These are phyloP conservation scores for Lichtheimia ramosa DNA, from an alignment of 371 early-diverging fungal species.

Conservation along the genomic window DNA sequence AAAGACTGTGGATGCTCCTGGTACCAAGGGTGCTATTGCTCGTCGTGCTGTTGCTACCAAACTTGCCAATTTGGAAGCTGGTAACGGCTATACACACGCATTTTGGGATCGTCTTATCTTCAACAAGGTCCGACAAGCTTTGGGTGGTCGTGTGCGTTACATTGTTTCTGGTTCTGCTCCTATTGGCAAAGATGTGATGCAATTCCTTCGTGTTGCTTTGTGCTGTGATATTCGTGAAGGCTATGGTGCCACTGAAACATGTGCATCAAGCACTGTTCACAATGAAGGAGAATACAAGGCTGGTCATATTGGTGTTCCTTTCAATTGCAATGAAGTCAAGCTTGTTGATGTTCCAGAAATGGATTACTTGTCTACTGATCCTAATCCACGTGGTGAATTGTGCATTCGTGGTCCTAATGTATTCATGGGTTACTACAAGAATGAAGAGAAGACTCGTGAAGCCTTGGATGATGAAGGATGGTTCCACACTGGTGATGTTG, in stretches of 20 bases:
- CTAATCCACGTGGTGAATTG: conserved; percentile 92
- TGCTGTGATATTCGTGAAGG: conserved; percentile 69
- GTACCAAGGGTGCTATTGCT: conserved; percentile 66
- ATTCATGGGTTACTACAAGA: conserved; percentile 85
- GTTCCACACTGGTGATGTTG: conserved; percentile 94
- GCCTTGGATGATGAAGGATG: conserved; percentile 86
- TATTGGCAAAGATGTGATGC: conserved; percentile 78
- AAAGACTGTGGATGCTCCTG: conserved; percentile 70
- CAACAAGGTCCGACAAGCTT: conserved; percentile 75
- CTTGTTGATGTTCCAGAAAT: conserved; percentile 91
- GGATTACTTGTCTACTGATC: conserved; percentile 77
- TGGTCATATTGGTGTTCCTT: conserved; percentile 78
- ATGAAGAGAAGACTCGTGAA: conserved; percentile 80
- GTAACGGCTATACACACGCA: conserved; percentile 63
- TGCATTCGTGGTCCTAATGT: conserved; percentile 83
- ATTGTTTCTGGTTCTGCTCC: conserved; percentile 94
- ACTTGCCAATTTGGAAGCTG: conserved; percentile 54
- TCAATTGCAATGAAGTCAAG: conserved; percentile 72
- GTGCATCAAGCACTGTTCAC: conserved; percentile 63
- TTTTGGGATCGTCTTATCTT: conserved; percentile 95
- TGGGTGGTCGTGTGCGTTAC: conserved; percentile 88
- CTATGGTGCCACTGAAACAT: conserved; percentile 92
- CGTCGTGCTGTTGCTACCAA: conserved; percentile 51
- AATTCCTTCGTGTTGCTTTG: conserved; percentile 88
- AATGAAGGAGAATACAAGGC: conserved; percentile 42